Evolutionary conservation across 768 basidiomycete species (phyloP), one percentile per base, ranked within the genome.

Genomic region (Lyophyllum semitale): DNA sequence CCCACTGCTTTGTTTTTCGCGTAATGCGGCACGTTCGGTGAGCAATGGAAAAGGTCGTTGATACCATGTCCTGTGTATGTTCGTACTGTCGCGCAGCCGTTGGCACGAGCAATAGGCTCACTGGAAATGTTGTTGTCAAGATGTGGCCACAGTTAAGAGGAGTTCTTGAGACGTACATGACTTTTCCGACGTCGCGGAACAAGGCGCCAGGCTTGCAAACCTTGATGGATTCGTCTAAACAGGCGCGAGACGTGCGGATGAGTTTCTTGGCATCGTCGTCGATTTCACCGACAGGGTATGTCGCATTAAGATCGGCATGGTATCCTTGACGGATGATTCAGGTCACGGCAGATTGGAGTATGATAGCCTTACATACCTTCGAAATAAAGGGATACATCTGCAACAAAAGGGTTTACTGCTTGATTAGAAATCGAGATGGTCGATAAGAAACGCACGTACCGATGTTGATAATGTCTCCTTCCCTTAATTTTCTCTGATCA

Each of bases 391-490:
- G 89, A 80, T 33, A 96, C 81, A 66, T 96, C 94, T 93, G 55
- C 22, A 54, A 13, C 41, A 48, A 42, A 9, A 45, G 40, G 18
- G 15, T 30, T 30, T 18, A 8, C 17, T n/a, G 13, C n/a, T 54
- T 66, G 48, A 67, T 65, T 41, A 22, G 15, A 2, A 35, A 13
- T 23, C 35, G 53, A 41, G 40, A 48, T 33, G 50, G 38, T 32
- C 53, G 38, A 23, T 48, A 15, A 48, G 43, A 59, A 7, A 48
- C 48, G 27, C 53, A 68, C 77, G 55, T 58, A 88, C 91, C 95
- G 49, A 99, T 85, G 72, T 99, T 99, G 68, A 98, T 77, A 61
- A 98, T 98, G 73, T 99, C 97, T 17, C 97, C 97, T 60, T 98
- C 93, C 63, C 81, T 81, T 60, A 95, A 71, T 64, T 85, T 88